Evolutionary conservation across 768 basidiomycete species (phyloP).

Genomic region (Neoboletus brunneissimus): DNA sequence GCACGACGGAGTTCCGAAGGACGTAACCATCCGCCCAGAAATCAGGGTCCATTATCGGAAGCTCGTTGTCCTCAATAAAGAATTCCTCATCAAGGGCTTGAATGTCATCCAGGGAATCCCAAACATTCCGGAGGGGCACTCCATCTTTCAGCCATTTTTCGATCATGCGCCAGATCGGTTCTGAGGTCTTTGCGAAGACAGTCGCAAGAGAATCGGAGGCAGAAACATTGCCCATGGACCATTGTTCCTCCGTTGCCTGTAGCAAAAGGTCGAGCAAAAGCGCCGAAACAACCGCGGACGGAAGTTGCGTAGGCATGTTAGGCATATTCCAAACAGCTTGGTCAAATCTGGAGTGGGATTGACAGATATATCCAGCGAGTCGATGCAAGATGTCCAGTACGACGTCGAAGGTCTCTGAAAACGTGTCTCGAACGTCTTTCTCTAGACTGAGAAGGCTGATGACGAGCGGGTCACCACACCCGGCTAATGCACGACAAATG

Average conservation of each 20-base stretch:
- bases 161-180: constrained; percentile 74
- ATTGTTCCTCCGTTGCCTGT: constrained; percentile 51
- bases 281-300: constrained; percentile 54
- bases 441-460: constrained; percentile 69
- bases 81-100: constrained; percentile 64
- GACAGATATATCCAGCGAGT: constrained; percentile 31
- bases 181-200: constrained; percentile 59
- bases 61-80: constrained; percentile 72
- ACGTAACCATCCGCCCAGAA: constrained; percentile 78
- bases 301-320: constrained; percentile 36
- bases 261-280: constrained; percentile 64
- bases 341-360: constrained; percentile 26
- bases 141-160: constrained; percentile 72
- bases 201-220: constrained; percentile 57
- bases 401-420: constrained; percentile 56
- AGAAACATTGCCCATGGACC: constrained; percentile 54
- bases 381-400: constrained; percentile 48
- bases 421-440: constrained; percentile 54
- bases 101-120: constrained; percentile 19
- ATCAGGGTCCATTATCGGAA: constrained; percentile 64
- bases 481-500: constrained; percentile 58
- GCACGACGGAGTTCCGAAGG: constrained; percentile 42
- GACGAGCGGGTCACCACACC: constrained; percentile 39
- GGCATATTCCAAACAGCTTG: constrained; percentile 41
- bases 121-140: constrained; percentile 50